Evolutionary conservation across 352 stramenopile species (phyloP), one percentile per base, ranked within the genome.

Genomic region (Phytophthora multivora): DNA sequence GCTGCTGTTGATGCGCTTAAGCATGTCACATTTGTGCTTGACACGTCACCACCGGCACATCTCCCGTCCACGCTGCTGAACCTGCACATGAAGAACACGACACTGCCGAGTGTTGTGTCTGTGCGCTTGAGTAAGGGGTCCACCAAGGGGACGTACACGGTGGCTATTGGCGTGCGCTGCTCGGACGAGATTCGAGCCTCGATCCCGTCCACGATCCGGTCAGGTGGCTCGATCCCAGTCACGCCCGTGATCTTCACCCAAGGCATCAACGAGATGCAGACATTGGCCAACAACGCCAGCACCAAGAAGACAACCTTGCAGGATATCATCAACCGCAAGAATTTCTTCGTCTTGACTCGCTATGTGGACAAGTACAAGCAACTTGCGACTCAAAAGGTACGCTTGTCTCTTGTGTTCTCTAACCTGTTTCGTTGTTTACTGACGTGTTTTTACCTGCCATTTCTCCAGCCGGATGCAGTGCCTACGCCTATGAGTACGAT

Each of bases 181-280:
- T 73, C 56, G 5, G 56, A 77, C 6, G 68, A 77, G 13, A 49
- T 85, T 10, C 54, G 82, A 7, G 59, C 60, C 7, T 60, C 41
- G 0, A 80, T 96, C 16, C 86, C 85, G 13, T 46, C 59, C 10
- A 69, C 40, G 2, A 71, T 94, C 18, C 80, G 77, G 33, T 73
- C 51, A 0, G 84, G 82, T 10, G 65, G 73, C 10, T 64, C 68
- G 12, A 87, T 93, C 30, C 25, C 59, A 5, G 79, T 92, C 21
- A 90, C 75, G 6, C 78, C 84, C 0, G 63, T 95, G 39, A 66
- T 89, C 47, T 90, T 87, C 56, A 86, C 86, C 9, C 80, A 95
- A 47, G 81, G 84, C 33, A 88, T 95, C 59, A 90, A 90, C 36
- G 83, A 92, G 61, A 90, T 89, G 77, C 83, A 92, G 73, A 90